Evolutionary conservation across 2,329 filamentous ascomycete species (phyloP).

Genomic region (Ophiostoma montium): DNA sequence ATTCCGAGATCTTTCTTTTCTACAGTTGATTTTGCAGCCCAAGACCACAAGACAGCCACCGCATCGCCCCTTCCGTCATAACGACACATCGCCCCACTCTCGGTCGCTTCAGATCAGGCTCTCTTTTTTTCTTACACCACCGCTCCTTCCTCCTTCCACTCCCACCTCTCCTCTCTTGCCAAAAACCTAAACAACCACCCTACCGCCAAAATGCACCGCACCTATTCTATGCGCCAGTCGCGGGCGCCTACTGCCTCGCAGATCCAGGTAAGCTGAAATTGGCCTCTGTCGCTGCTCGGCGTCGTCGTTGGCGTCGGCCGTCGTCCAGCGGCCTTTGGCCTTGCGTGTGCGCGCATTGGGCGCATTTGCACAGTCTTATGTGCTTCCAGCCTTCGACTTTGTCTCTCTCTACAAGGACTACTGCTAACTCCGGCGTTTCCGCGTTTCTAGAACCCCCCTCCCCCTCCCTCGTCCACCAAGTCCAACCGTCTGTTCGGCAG

Average conservation of each 20-base stretch:
- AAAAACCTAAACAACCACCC: background rate
- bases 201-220: conserved; percentile 71
- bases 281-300: background rate
- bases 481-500: conserved; percentile 77
- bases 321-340: no score
- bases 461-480: conserved; percentile 84
- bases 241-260: conserved; percentile 87
- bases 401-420: background rate
- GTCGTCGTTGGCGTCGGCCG: no score
- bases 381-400: background rate
- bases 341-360: background rate
- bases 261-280: conserved; percentile 34
- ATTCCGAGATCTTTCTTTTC: background rate
- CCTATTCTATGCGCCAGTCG: conserved; percentile 96
- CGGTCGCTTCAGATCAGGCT: background rate
- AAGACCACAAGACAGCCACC: background rate
- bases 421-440: background rate
- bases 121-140: background rate
- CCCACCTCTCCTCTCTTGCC: background rate
- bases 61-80: conserved; percentile 1
- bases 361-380: background rate
- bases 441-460: conserved; percentile 65
- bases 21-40: background rate
- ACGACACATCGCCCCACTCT: background rate
- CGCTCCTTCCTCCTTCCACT: background rate